These are phyloP conservation scores for Coprinopsis cinerea DNA, from an alignment of 768 basidiomycete genomes.

Conservation along the genomic window DNA sequence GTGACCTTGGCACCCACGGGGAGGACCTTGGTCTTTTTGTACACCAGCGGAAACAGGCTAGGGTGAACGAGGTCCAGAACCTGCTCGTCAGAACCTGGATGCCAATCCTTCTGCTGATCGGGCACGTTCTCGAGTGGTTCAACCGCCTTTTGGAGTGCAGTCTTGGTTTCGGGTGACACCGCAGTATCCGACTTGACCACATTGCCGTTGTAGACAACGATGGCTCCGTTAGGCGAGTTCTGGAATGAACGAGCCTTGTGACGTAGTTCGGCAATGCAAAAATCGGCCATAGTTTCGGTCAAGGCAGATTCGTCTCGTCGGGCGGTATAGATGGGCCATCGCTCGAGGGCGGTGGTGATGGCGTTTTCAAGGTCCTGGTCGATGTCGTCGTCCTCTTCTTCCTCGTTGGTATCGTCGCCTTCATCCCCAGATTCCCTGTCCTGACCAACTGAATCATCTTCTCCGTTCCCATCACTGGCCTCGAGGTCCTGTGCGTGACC, in stretches of 20 bases:
- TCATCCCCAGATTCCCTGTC: neutral
- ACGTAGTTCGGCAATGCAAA: constrained; percentile 20
- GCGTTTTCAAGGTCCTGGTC: neutral
- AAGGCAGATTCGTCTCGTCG: neutral
- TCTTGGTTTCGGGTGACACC: constrained; percentile 16
- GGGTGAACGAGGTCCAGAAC: constrained; percentile 42
- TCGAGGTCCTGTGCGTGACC: neutral
- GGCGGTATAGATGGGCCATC: neutral
- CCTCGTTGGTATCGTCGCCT: neutral
- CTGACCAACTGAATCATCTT: neutral
- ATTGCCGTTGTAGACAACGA: constrained; percentile 16
- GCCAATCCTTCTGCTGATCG: constrained; percentile 33
- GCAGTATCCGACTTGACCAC: constrained; percentile 25
- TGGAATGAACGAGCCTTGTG: constrained; percentile 15
- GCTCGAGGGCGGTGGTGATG: neutral
- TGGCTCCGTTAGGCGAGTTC: constrained; percentile 9
- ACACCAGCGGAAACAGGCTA: constrained; percentile 31
- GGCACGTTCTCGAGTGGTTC: constrained; percentile 29
- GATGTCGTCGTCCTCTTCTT: neutral
- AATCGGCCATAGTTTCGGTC: constrained; percentile 17
- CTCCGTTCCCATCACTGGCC: neutral
- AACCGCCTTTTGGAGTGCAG: constrained; percentile 17
- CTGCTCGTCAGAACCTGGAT: constrained; percentile 33
- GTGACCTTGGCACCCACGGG: neutral
- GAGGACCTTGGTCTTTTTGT: constrained; percentile 15